Evolutionary conservation across 2,329 filamentous ascomycete genomes (phyloP), one percentile per base, ranked within the genome.

Genomic region (Daldinia sp.): DNA sequence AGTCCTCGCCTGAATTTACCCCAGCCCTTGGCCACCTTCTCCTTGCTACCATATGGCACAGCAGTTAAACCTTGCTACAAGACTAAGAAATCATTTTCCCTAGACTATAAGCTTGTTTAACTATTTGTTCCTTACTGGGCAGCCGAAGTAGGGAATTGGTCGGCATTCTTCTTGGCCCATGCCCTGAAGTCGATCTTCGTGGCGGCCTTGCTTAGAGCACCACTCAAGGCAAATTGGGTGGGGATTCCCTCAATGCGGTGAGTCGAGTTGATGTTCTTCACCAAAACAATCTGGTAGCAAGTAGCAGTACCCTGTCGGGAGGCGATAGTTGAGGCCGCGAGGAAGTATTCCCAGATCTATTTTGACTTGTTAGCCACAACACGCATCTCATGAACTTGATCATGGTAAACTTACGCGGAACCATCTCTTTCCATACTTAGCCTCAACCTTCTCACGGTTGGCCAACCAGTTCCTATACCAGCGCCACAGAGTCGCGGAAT

Each of bases 381-480:
- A 26, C 15, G 58, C 9, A 50, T 6, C n/a, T 46, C 4, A 5
- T 12, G 10, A 20, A 28, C 6, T 42, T 20, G 6, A 26, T 18
- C n/a, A 41, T 26, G 42, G 20, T n/a, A 30, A 68, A 86, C 92
- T 85, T 87, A 94, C 92, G 81, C 95, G 90, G 89, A 93, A 99
- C 96, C 96, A 99, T 78, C 93, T 88, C 79, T 92, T 90, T 77
- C 96, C 96, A 79, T 98, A 98, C 87, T 98, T 98, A 78, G 92
- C 93, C 81, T 92, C 89, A 69, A 98, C 92, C 85, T 97, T 97
- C 66, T 97, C 93, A 74, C 88, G 86, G 87, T 98, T 98, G 82
- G 86, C 93, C 81, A 98, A 88, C 96, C 96, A 98, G 88, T 98
- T 98, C 74, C 96, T 88, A 86, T 98, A 98, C 96, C 96, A 98